Conservation (phyloP, 140 eudicot genomes). For the Bidens hawaiensis region DNA sequence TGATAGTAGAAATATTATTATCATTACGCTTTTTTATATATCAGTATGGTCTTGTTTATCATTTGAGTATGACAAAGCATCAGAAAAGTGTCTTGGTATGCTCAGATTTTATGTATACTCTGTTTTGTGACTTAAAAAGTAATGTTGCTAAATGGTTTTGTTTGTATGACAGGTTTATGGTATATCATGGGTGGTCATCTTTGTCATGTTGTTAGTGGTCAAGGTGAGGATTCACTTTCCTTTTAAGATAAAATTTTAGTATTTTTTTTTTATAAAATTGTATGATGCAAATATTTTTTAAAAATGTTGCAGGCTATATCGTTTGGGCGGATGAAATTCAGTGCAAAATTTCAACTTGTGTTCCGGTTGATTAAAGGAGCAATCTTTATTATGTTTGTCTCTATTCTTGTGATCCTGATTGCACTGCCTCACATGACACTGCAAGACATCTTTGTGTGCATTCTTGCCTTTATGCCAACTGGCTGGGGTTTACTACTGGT, state of each 20-base stretch:
- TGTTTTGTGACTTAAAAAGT: not conserved
- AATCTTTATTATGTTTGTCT: slow-evolving; percentile 67
- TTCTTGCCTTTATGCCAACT: slow-evolving; percentile 89
- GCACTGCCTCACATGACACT: slow-evolving; percentile 68
- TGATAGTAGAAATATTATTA: slow-evolving; percentile 57
- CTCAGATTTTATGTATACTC: not conserved
- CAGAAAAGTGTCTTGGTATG: slow-evolving; percentile 59
- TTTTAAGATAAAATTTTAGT: not conserved
- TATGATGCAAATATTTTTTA: no score
- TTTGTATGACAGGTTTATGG: slow-evolving; percentile 67
- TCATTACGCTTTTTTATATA: slow-evolving; percentile 71
- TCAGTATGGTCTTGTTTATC: slow-evolving; percentile 88
- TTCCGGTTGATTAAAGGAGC: slow-evolving; percentile 82
- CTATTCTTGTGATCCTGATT: slow-evolving; percentile 60
- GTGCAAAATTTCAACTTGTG: slow-evolving; percentile 76
- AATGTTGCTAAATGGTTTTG: not conserved
- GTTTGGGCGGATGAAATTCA: slow-evolving; percentile 76
- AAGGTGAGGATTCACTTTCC: slow-evolving; percentile 43
- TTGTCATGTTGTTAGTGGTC: slow-evolving; percentile 59
- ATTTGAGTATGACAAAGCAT: slow-evolving; percentile 55
- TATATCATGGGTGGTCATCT: slow-evolving; percentile 74
- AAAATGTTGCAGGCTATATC: slow-evolving; percentile 70
- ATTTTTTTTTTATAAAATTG: not conserved
- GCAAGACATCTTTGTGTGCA: slow-evolving; percentile 70
- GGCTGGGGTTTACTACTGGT: slow-evolving; percentile 96